These are phyloP conservation scores for Colletotrichum scovillei DNA, from an alignment of 2,329 filamentous ascomycete species.

Conservation along the genomic window DNA sequence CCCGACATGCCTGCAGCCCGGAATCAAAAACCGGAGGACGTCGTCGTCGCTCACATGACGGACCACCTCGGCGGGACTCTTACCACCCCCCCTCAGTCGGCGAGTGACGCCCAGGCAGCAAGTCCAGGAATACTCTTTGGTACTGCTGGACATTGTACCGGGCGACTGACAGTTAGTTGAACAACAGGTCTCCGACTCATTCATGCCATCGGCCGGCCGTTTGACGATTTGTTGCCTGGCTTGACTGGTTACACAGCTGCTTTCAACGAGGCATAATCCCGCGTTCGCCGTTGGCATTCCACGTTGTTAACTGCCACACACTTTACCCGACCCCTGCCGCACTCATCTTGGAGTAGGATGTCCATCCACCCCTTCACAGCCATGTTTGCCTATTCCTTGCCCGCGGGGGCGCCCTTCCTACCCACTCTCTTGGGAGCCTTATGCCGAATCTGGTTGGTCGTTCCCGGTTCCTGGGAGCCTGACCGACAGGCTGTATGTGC, in stretches of 20 bases:
- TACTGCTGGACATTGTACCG: not conserved
- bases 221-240: not conserved
- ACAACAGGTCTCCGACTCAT: not conserved
- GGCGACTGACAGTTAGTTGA: not conserved
- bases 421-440: slow-evolving; percentile 8
- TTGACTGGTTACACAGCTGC: slow-evolving; percentile 6
- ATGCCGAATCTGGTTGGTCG: slow-evolving; percentile 12
- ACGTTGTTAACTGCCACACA: not conserved
- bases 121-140: not conserved
- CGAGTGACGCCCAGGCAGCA: slow-evolving; percentile 1
- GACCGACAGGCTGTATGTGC: not conserved
- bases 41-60: slow-evolving; percentile 24
- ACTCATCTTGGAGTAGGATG: not conserved
- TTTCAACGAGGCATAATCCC: slow-evolving; percentile 9
- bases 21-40: slow-evolving; percentile 4
- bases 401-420: slow-evolving; percentile 10
- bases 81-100: slow-evolving; percentile 3
- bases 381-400: slow-evolving; percentile 25
- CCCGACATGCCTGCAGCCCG: slow-evolving; percentile 16
- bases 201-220: not conserved
- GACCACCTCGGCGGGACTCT: slow-evolving; percentile 19
- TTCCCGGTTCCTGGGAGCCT: slow-evolving; percentile 27
- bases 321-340: not conserved
- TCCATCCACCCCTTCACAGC: not conserved
- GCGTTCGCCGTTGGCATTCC: slow-evolving; percentile 1